phyloP scores from a whole-genome alignment of 202 grass and related monocot genomes.

The Musa balbisiana region DNA sequence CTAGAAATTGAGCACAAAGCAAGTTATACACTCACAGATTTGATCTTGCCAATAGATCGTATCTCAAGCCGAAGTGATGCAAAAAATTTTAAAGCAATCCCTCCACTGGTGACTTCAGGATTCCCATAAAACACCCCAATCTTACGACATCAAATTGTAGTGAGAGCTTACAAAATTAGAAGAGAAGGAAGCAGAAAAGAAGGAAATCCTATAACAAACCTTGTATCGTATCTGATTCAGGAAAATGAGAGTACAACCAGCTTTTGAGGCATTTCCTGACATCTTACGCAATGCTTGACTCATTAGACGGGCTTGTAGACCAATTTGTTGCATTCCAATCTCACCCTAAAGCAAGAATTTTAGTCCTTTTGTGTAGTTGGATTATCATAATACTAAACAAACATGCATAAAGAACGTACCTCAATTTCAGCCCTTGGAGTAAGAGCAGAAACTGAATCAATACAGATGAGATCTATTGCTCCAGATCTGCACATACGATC shows the following conservation, averaged over 20 bases:
- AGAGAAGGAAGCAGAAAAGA: slow-evolving; percentile 9
- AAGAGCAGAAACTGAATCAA: slow-evolving; percentile 97
- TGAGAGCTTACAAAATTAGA: slow-evolving; percentile 10
- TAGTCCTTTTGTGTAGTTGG: slow-evolving; percentile 3
- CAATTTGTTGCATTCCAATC: slow-evolving; percentile 98
- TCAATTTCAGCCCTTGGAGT: slow-evolving; percentile 96
- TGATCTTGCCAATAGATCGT: slow-evolving; percentile 90
- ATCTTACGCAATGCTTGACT: slow-evolving; percentile 99
- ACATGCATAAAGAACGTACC: slow-evolving; percentile 31
- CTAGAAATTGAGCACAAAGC: neutral
- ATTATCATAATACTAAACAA: neutral
- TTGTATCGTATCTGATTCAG: slow-evolving; percentile 99
- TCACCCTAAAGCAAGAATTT: slow-evolving; percentile 62
- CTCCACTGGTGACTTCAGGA: slow-evolving; percentile 99
- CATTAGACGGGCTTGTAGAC: slow-evolving; percentile 94
- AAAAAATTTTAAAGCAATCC: slow-evolving; percentile 96
- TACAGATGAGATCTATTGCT: slow-evolving; percentile 91
- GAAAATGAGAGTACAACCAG: slow-evolving; percentile 98
- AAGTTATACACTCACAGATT: slow-evolving; percentile 64
- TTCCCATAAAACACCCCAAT: slow-evolving; percentile 99
- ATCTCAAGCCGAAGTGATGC: slow-evolving; percentile 98
- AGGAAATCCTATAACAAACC: slow-evolving; percentile 35
- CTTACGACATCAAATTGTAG: slow-evolving; percentile 34
- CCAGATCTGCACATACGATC: slow-evolving; percentile 99
- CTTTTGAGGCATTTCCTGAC: slow-evolving; percentile 97